phyloP scores from a whole-genome alignment of 176 grass and related monocot species.

The Carex myosuroides region DNA sequence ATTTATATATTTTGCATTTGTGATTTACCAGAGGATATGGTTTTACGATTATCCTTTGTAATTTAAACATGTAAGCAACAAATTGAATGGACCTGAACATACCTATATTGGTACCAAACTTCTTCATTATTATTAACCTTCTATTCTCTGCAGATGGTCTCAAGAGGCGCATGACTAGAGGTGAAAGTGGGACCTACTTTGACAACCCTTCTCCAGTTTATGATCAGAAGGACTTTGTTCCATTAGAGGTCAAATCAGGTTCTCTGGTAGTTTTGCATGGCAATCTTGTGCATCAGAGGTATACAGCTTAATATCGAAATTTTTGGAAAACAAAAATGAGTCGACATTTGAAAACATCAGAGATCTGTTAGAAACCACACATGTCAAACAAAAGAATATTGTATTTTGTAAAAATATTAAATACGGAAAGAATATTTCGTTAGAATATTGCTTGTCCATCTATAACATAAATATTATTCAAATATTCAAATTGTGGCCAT shows the following conservation, averaged over 20 bases:
- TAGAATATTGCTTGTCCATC: neutral
- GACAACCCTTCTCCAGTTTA: slow-evolving; percentile 48
- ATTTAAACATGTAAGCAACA: neutral
- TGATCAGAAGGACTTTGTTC: slow-evolving; percentile 68
- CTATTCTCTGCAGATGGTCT: slow-evolving; percentile 46
- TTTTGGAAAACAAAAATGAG: neutral
- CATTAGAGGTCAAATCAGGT: slow-evolving; percentile 85
- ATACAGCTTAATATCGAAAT: slow-evolving; percentile 1
- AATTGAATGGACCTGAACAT: neutral
- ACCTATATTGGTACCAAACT: neutral
- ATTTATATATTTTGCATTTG: neutral
- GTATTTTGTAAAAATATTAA: neutral
- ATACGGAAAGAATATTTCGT: neutral
- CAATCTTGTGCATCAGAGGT: slow-evolving; percentile 96
- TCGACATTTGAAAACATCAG: neutral
- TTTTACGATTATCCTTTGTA: neutral
- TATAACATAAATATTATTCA: neutral
- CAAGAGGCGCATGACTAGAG: slow-evolving; percentile 70
- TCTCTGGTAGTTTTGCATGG: slow-evolving; percentile 90
- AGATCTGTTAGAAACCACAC: neutral
- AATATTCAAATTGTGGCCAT: neutral
- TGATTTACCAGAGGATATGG: neutral
- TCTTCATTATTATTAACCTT: neutral
- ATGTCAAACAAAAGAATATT: neutral
- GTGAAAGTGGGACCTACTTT: slow-evolving; percentile 80